phyloP scores from a whole-genome alignment of 192 early-diverging fungal genomes.

The Coemansia sp. region DNA sequence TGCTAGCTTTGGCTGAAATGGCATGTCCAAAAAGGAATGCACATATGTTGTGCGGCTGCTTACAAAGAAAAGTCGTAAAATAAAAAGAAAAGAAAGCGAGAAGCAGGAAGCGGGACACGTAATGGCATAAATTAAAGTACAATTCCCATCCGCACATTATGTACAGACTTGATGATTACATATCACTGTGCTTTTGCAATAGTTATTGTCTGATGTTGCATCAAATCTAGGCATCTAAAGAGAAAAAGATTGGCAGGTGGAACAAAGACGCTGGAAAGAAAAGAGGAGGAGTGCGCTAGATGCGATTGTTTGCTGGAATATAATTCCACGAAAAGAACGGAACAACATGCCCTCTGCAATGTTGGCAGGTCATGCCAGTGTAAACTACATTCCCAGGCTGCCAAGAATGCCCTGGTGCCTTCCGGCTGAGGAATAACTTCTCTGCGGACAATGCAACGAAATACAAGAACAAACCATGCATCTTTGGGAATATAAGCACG shows the following conservation, averaged over 20 bases:
- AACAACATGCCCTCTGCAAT: not conserved
- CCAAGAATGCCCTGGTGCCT: not conserved
- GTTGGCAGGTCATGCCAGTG: not conserved
- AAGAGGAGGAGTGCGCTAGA: not conserved
- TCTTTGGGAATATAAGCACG: slow-evolving; percentile 1
- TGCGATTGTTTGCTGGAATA: not conserved
- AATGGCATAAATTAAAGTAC: slow-evolving; percentile 6
- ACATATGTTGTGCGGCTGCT: not conserved
- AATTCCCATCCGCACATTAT: not conserved
- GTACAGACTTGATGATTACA: not conserved
- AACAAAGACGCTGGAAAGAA: too few relatives aligned
- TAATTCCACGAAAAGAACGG: not conserved
- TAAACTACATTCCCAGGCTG: not conserved
- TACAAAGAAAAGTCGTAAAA: not conserved
- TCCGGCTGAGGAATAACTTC: not conserved
- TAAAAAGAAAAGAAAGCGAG: not conserved
- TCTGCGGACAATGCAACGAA: not conserved
- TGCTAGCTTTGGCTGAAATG: not conserved
- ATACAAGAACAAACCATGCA: too few relatives aligned
- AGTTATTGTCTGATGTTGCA: not conserved
- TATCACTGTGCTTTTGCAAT: not conserved
- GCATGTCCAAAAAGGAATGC: not conserved
- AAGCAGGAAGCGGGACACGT: not conserved
- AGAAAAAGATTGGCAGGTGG: too few relatives aligned
- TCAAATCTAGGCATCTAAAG: too few relatives aligned